A percentile compares a stretch with the other conserved stretches of the same genome.
These are phyloP conservation scores for Tolypocladium capitatum DNA, from an alignment of 2,329 filamentous ascomycete species.

Conservation along the genomic window DNA sequence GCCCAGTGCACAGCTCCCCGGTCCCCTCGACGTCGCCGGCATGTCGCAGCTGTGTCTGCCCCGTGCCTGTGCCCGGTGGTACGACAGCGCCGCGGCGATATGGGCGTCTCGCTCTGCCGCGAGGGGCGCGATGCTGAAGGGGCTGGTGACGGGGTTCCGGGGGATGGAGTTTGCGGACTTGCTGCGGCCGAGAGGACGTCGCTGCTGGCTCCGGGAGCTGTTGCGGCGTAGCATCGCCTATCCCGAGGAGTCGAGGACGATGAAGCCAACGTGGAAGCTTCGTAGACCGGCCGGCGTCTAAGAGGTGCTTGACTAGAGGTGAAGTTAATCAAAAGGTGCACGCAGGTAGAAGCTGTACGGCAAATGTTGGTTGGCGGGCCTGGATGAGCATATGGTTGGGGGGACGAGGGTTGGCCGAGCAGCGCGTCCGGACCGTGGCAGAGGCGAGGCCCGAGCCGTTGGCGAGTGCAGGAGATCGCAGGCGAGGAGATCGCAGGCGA, in stretches of 20 bases:
- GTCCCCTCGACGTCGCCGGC: not conserved
- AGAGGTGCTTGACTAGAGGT: slow-evolving; percentile 1
- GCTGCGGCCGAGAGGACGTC: slow-evolving; percentile 31
- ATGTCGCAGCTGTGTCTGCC: slow-evolving; percentile 16
- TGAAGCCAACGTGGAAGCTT: not conserved
- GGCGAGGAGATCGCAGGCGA: not conserved
- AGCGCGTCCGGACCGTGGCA: not conserved
- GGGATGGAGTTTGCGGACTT: slow-evolving; percentile 38
- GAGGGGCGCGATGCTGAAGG: slow-evolving; percentile 35
- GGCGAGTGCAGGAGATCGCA: not conserved
- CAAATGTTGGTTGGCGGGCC: not conserved
- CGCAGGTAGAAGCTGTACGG: not conserved
- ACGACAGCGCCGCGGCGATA: slow-evolving; percentile 49
- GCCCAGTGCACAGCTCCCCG: slow-evolving; percentile 1
- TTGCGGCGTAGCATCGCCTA: slow-evolving; percentile 35
- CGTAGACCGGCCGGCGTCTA: slow-evolving; percentile 2
- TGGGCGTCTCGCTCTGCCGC: slow-evolving; percentile 45
- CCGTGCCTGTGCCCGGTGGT: slow-evolving; percentile 35
- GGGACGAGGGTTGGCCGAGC: not conserved
- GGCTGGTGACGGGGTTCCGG: slow-evolving; percentile 23
- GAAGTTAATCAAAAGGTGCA: slow-evolving; percentile 1
- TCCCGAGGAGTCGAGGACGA: not conserved
- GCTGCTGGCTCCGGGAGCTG: slow-evolving; percentile 27
- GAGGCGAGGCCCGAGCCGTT: not conserved
- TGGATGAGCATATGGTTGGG: not conserved